Conservation (phyloP, 345 rosid species). For the Aurinia saxatilis region DNA sequence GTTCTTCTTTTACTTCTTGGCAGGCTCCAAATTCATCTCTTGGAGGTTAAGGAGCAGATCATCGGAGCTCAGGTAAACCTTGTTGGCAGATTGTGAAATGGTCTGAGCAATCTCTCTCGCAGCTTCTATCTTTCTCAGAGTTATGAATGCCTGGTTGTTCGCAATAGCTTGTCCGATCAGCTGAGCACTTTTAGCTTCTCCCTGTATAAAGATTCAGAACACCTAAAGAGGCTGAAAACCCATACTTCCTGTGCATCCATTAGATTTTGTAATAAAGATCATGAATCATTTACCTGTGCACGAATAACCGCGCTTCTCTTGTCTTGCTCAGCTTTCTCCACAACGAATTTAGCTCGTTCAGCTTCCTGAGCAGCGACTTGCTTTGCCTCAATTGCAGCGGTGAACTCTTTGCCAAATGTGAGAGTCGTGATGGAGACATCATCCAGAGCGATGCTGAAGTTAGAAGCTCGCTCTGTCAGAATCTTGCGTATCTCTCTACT, state of each 20-base stretch:
- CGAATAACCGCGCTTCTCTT: slow-evolving; percentile 89
- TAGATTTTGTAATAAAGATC: neutral
- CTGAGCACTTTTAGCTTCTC: slow-evolving; percentile 91
- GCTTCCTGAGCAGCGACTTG: slow-evolving; percentile 99
- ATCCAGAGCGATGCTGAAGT: slow-evolving; percentile 61
- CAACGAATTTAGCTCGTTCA: slow-evolving; percentile 86
- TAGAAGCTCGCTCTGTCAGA: slow-evolving; percentile 69
- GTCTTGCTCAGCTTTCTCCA: slow-evolving; percentile 96
- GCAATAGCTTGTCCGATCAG: slow-evolving; percentile 95
- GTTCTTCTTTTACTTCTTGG: slow-evolving; percentile 52
- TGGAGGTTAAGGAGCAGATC: slow-evolving; percentile 84
- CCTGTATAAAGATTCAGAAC: slow-evolving; percentile 34
- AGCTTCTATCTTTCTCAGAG: slow-evolving; percentile 94
- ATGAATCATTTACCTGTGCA: slow-evolving; percentile 47
- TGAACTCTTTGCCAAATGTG: slow-evolving; percentile 91
- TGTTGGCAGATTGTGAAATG: slow-evolving; percentile 64
- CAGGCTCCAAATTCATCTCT: slow-evolving; percentile 45
- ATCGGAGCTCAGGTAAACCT: slow-evolving; percentile 58
- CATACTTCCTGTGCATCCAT: neutral
- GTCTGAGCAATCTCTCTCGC: slow-evolving; percentile 88
- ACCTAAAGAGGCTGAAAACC: neutral
- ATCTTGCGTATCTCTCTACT: slow-evolving; percentile 86
- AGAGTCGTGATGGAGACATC: slow-evolving; percentile 88
- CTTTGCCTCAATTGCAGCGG: slow-evolving; percentile 91
- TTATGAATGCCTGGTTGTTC: slow-evolving; percentile 81